A percentile compares a stretch with the other conserved stretches of the same genome.
phyloP scores from a whole-genome alignment of 148 eudicot species.

The Persicaria tinctoria region DNA sequence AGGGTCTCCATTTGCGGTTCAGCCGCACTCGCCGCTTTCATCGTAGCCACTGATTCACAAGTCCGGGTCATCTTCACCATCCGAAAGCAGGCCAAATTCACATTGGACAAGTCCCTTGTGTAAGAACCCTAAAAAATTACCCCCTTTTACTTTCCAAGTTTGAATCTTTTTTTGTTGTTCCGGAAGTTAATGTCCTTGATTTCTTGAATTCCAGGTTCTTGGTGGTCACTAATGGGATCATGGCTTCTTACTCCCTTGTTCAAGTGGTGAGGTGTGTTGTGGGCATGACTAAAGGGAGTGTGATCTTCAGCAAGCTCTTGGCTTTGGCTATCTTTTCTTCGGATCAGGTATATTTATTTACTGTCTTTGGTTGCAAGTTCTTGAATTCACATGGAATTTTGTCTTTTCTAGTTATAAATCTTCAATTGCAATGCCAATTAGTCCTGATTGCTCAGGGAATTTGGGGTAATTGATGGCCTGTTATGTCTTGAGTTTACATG shows the following conservation, averaged over 20 bases:
- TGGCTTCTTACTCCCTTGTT: slow-evolving; percentile 72
- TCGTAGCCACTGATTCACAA: slow-evolving; percentile 54
- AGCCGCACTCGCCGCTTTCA: slow-evolving; percentile 51
- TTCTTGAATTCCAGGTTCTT: slow-evolving; percentile 42
- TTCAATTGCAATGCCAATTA: no score
- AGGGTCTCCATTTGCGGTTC: slow-evolving; percentile 56
- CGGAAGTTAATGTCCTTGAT: background rate
- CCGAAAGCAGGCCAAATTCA: slow-evolving; percentile 63
- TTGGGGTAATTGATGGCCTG: no score
- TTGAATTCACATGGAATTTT: background rate
- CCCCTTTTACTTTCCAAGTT: background rate
- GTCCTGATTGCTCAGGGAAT: no score
- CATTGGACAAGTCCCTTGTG: slow-evolving; percentile 91
- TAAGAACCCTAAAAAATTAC: slow-evolving; percentile 21
- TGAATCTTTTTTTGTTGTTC: background rate
- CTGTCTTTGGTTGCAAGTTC: background rate
- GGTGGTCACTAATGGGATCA: slow-evolving; percentile 73
- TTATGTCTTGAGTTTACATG: background rate
- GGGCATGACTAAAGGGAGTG: slow-evolving; percentile 63
- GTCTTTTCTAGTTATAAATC: background rate
- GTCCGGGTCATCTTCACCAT: slow-evolving; percentile 61
- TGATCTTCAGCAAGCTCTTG: slow-evolving; percentile 77
- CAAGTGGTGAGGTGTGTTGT: slow-evolving; percentile 65
- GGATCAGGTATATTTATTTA: slow-evolving; percentile 56
- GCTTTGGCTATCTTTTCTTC: slow-evolving; percentile 90